Percentiles rank a stretch among this genome's conserved stretches.
These are phyloP conservation scores for Penicillium decumbens DNA, from an alignment of 2,329 filamentous ascomycete genomes.

Conservation along the genomic window DNA sequence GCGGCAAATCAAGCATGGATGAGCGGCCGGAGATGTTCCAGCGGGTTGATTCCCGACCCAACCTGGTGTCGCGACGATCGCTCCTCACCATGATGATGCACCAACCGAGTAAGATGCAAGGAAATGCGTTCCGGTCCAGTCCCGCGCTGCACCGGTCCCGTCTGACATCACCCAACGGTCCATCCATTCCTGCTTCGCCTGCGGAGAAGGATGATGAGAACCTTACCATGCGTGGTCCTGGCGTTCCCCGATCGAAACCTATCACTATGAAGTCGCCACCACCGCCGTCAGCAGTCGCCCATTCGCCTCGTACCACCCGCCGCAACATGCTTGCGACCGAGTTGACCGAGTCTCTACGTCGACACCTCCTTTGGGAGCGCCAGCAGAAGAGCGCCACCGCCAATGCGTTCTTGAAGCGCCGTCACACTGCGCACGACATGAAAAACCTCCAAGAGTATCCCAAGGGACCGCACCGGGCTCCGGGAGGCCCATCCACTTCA, in stretches of 20 bases:
- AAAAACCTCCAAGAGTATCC: constrained; percentile 82
- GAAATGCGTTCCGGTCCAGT: constrained; percentile 50
- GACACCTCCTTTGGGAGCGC: constrained; percentile 89
- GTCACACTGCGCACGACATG: constrained; percentile 86
- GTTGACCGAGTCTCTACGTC: constrained; percentile 84
- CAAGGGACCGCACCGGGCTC: constrained; percentile 49
- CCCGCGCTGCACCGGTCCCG: constrained; percentile 49
- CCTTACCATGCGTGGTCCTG: constrained; percentile 58
- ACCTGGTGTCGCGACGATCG: constrained; percentile 79
- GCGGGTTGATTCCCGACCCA: constrained; percentile 80
- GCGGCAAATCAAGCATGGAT: constrained; percentile 75
- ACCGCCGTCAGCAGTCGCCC: constrained; percentile 66
- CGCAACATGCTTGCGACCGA: constrained; percentile 95
- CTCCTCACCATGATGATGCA: constrained; percentile 86
- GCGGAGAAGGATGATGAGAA: constrained; percentile 57
- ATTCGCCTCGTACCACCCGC: constrained; percentile 86
- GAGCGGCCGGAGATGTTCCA: constrained; percentile 72
- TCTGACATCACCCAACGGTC: constrained; percentile 66
- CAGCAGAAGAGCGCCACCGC: constrained; percentile 88
- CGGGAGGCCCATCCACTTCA: constrained; percentile 21
- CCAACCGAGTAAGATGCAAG: constrained; percentile 69
- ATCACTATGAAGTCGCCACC: constrained; percentile 71
- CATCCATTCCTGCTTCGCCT: constrained; percentile 57
- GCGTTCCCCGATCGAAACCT: constrained; percentile 70
- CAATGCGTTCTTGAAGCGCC: constrained; percentile 81